Conservation (phyloP, 495 filamentous ascomycete genomes). For the Penicillium atrosanguineum region DNA sequence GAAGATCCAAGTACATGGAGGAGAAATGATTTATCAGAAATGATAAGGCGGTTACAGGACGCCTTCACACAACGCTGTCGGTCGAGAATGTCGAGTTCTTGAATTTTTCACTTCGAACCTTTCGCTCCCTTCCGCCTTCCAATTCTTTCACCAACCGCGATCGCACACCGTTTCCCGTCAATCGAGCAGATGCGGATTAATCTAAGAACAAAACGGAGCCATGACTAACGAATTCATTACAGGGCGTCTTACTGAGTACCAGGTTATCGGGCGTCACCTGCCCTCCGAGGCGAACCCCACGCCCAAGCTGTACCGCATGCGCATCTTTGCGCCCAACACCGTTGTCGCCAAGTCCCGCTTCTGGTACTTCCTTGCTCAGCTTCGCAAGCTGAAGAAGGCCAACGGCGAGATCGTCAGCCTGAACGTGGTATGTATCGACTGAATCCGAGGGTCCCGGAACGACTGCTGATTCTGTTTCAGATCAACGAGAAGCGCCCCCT, state of each 20-base stretch:
- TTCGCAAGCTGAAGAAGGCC: constrained; percentile 99
- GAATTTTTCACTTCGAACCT: constrained; percentile 18
- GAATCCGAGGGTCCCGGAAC: not conserved
- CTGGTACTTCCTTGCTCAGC: constrained; percentile 99
- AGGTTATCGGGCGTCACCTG: constrained; percentile 99
- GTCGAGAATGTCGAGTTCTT: constrained; percentile 4
- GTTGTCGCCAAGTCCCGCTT: constrained; percentile 98
- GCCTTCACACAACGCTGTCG: constrained; percentile 6
- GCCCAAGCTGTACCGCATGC: constrained; percentile 99
- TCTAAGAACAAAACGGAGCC: constrained; percentile 3
- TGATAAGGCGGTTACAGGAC: not conserved
- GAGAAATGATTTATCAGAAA: not conserved
- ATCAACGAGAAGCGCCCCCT: constrained; percentile 97
- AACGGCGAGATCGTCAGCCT: constrained; percentile 97
- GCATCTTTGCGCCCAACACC: constrained; percentile 96
- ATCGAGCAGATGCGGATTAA: constrained; percentile 13
- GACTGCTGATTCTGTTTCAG: constrained; percentile 45
- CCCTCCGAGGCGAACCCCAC: constrained; percentile 92
- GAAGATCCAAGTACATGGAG: constrained; percentile 1
- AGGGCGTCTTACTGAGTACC: constrained; percentile 99
- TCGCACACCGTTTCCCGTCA: constrained; percentile 22
- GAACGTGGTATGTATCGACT: constrained; percentile 73
- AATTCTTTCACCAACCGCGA: constrained; percentile 6
- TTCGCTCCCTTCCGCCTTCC: constrained; percentile 2
- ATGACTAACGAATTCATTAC: constrained; percentile 37